Percentiles rank a stretch among this genome's conserved stretches.
phyloP scores from a whole-genome alignment of 768 basidiomycete genomes.

The Kwoniella dejecticola region DNA sequence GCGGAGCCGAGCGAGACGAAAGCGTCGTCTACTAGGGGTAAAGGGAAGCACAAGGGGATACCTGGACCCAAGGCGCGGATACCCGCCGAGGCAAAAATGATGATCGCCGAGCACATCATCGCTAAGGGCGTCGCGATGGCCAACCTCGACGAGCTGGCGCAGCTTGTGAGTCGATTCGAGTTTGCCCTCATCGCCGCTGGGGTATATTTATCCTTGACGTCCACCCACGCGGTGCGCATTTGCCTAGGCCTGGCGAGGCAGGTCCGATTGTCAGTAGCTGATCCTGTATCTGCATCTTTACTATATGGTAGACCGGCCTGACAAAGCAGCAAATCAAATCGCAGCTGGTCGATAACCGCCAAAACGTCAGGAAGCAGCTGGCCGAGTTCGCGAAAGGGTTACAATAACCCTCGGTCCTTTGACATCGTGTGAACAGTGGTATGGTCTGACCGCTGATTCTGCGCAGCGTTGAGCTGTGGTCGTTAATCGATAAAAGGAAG shows the following conservation, averaged over 20 bases:
- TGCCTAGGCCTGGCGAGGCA: no score
- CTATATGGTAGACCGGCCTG: slow-evolving; percentile 29
- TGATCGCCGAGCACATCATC: slow-evolving; percentile 32
- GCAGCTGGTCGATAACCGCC: slow-evolving; percentile 32
- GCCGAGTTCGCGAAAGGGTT: slow-evolving; percentile 24
- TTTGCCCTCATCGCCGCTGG: not conserved
- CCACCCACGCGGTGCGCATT: no score
- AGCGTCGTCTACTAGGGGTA: not conserved
- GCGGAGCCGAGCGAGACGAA: not conserved
- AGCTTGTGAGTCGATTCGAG: slow-evolving; percentile 20
- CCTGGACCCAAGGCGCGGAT: slow-evolving; percentile 25
- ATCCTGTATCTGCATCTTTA: no score
- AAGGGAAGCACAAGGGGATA: slow-evolving; percentile 20
- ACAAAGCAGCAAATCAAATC: slow-evolving; percentile 35
- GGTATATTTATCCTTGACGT: no score
- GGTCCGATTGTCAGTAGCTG: no score
- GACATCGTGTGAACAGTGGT: no score
- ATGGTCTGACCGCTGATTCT: no score
- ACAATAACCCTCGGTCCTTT: no score
- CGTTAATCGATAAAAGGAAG: no score
- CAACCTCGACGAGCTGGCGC: slow-evolving; percentile 22
- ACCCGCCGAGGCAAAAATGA: slow-evolving; percentile 9
- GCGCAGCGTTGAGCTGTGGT: no score
- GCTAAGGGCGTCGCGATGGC: slow-evolving; percentile 19
- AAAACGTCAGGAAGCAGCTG: slow-evolving; percentile 34